phyloP scores from a whole-genome alignment of 2,329 filamentous ascomycete species.

The Trichoderma atroviride region DNA sequence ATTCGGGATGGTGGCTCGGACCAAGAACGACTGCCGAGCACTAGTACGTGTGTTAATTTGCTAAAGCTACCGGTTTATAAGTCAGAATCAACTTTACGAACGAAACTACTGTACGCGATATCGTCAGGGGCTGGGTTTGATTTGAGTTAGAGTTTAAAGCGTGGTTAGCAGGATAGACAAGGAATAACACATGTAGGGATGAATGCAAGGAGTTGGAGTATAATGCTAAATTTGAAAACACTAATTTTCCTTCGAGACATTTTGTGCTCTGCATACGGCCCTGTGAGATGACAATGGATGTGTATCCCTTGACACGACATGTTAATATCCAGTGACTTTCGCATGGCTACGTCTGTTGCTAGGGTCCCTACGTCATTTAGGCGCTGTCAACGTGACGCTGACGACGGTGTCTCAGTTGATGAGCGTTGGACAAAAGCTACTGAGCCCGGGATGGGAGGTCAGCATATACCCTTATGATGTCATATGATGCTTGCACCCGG shows the following conservation, averaged over 20 bases:
- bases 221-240: neutral
- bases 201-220: neutral
- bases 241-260: neutral
- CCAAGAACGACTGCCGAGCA: conserved; percentile 79
- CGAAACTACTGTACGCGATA: conserved; percentile 87
- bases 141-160: conserved; percentile 54
- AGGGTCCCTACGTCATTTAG: neutral
- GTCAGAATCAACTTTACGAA: conserved; percentile 64
- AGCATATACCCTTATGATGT: conserved; percentile 6
- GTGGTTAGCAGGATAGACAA: conserved; percentile 11
- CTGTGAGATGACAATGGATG: neutral
- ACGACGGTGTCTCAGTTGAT: neutral
- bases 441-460: conserved; percentile 1
- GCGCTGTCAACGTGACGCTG: neutral
- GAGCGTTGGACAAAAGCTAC: neutral
- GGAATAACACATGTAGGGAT: neutral
- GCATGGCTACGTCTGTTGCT: neutral
- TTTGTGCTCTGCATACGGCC: neutral
- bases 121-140: conserved; percentile 93
- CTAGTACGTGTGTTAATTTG: conserved; percentile 94
- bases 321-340: neutral
- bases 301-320: neutral
- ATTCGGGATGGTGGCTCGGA: conserved; percentile 72
- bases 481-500: neutral
- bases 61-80: conserved; percentile 87